Percentiles rank a stretch among this genome's conserved stretches.
Evolutionary conservation across 768 basidiomycete genomes (phyloP).

Genomic region (Arthromyces matolae): DNA sequence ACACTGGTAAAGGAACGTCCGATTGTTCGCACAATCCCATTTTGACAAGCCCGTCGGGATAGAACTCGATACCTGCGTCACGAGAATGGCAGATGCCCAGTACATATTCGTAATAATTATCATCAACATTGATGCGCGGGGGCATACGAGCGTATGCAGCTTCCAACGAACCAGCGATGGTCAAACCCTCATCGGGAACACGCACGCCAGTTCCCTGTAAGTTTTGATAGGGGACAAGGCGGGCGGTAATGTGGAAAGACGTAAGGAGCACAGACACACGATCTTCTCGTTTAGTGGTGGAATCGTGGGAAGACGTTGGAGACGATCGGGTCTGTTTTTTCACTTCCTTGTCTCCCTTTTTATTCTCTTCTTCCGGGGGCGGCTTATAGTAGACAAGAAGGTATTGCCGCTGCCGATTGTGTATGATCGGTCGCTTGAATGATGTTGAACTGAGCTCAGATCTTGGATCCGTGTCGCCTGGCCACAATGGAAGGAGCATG

Average conservation of each 20-base stretch:
- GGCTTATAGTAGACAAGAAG: slow-evolving; percentile 77
- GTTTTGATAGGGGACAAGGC: slow-evolving; percentile 69
- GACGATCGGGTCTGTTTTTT: slow-evolving; percentile 44
- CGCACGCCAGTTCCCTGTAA: slow-evolving; percentile 71
- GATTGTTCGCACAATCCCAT: slow-evolving; percentile 60
- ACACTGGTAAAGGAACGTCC: slow-evolving; percentile 15
- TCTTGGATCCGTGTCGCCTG: slow-evolving; percentile 60
- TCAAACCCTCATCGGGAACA: slow-evolving; percentile 66
- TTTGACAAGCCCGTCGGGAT: slow-evolving; percentile 73
- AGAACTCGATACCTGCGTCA: slow-evolving; percentile 69
- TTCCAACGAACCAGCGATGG: slow-evolving; percentile 56
- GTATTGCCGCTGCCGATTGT: slow-evolving; percentile 57
- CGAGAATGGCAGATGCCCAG: slow-evolving; percentile 62
- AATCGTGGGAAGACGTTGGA: slow-evolving; percentile 35
- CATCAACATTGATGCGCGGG: slow-evolving; percentile 30
- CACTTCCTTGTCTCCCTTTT: slow-evolving; percentile 29
- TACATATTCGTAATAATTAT: slow-evolving; percentile 39
- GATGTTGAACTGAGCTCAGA: slow-evolving; percentile 25
- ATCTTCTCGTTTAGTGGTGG: slow-evolving; percentile 31
- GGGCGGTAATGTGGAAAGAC: slow-evolving; percentile 71
- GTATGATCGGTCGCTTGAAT: slow-evolving; percentile 34
- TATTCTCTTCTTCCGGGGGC: slow-evolving; percentile 17
- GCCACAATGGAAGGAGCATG: slow-evolving; percentile 87
- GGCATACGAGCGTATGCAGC: slow-evolving; percentile 50
- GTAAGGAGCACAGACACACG: slow-evolving; percentile 48